Percentiles rank a stretch among this genome's conserved stretches.
These are phyloP conservation scores for Pyrenula aspistea DNA, from an alignment of 495 filamentous ascomycete genomes.

Conservation along the genomic window DNA sequence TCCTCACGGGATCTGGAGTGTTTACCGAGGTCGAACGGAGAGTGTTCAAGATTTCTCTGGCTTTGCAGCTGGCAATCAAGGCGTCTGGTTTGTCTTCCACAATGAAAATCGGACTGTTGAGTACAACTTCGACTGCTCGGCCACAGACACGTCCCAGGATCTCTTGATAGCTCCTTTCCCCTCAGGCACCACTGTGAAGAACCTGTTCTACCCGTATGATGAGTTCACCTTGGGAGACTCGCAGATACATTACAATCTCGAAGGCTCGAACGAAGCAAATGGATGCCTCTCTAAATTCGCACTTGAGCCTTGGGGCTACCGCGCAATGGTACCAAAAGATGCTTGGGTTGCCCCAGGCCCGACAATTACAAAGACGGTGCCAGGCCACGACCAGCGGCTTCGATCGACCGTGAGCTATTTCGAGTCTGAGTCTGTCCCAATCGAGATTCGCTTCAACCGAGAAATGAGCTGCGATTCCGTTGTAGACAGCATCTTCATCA, in stretches of 20 bases:
- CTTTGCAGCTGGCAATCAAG: slow-evolving; percentile 26
- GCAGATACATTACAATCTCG: slow-evolving; percentile 6
- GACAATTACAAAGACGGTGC: slow-evolving; percentile 43
- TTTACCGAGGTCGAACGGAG: slow-evolving; percentile 19
- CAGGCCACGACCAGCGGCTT: slow-evolving; percentile 43
- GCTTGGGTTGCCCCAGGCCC: slow-evolving; percentile 32
- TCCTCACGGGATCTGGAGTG: slow-evolving; percentile 35
- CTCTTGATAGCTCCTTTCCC: slow-evolving; percentile 30
- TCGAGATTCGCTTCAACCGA: slow-evolving; percentile 40
- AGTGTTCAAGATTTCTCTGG: slow-evolving; percentile 28
- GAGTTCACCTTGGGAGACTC: slow-evolving; percentile 22
- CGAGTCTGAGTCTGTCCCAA: slow-evolving; percentile 19
- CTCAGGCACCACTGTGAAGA: slow-evolving; percentile 29
- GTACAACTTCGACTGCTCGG: slow-evolving; percentile 28
- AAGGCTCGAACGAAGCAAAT: slow-evolving; percentile 17
- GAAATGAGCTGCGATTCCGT: slow-evolving; percentile 44
- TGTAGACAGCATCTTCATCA: slow-evolving; percentile 25
- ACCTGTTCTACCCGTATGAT: slow-evolving; percentile 40
- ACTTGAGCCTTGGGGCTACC: slow-evolving; percentile 40
- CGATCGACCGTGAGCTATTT: slow-evolving; percentile 19
- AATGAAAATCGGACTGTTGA: slow-evolving; percentile 31
- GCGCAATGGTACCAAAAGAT: slow-evolving; percentile 39
- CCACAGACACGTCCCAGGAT: slow-evolving; percentile 14
- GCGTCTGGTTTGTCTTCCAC: slow-evolving; percentile 36
- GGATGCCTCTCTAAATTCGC: slow-evolving; percentile 36